A percentile compares a stretch with the other conserved stretches of the same genome.
These are phyloP conservation scores for Graphilbum fragrans DNA, from an alignment of 2,329 filamentous ascomycete species.

Conservation along the genomic window DNA sequence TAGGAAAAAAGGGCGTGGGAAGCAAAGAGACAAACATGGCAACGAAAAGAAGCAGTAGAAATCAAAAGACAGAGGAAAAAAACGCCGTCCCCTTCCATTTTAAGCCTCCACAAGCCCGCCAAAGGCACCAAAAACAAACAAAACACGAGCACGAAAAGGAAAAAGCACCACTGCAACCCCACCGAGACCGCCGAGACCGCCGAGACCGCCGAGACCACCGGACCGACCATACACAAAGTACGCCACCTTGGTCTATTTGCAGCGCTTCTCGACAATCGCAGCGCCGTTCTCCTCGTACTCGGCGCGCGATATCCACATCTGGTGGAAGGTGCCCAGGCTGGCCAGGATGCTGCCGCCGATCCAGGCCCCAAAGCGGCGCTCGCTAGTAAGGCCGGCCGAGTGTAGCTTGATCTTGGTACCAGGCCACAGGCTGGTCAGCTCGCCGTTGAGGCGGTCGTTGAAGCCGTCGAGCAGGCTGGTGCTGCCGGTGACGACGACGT, in stretches of 20 bases:
- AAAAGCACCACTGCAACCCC: neutral
- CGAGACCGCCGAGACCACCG: no score
- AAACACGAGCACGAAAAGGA: neutral
- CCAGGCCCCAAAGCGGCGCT: constrained; percentile 85
- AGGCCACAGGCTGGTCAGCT: constrained; percentile 72
- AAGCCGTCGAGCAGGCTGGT: constrained; percentile 82
- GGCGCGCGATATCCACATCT: constrained; percentile 98
- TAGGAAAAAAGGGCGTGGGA: no score
- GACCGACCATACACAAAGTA: no score
- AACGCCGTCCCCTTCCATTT: no score
- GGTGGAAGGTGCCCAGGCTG: constrained; percentile 93
- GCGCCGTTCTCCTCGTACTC: constrained; percentile 95
- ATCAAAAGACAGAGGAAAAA: no score
- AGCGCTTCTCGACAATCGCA: constrained; percentile 87
- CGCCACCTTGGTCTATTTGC: constrained; percentile 60
- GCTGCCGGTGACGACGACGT: constrained; percentile 87
- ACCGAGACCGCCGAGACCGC: neutral
- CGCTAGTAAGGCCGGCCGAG: constrained; percentile 72
- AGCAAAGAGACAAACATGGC: no score
- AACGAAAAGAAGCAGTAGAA: no score
- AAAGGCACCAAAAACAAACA: neutral
- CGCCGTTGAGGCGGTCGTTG: constrained; percentile 77
- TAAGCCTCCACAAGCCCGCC: no score
- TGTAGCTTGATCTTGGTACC: constrained; percentile 80
- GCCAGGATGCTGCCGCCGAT: constrained; percentile 93